Base-by-base conservation (phyloP, 495 filamentous ascomycete genomes). In the Hypoxylon fuscum region DNA sequence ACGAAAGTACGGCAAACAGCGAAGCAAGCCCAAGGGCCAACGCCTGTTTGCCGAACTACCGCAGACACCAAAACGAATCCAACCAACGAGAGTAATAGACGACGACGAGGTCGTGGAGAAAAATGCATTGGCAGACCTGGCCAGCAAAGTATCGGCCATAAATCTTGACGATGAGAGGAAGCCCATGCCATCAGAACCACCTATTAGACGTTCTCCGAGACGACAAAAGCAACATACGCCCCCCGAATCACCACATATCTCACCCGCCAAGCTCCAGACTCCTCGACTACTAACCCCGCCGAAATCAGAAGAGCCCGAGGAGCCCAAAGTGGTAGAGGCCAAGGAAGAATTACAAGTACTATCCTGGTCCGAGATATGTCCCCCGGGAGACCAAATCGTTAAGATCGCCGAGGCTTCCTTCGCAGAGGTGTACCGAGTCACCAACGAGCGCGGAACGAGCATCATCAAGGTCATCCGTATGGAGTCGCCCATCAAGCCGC, bases 331-430 rank as follows among this genome's bases (percentile, higher is more conserved):
- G 17, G 43, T 3, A 17, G 54, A 48, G 1, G 20, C 47, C 5
- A 50, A 49, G 10, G 40, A 59, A 11, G 68, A 55, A 40, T 59
- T 80, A 17, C 71, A 72, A 20, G 60, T 75, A 9, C 64, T 81
- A 20, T 71, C 73, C 12, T 89, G 85, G 85, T 55, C 75, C 48
- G 75, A 81, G 22, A 71, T 84, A 42, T 81, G 85, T 41, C 73
- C 77, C 3, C 55, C 72, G 1, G 72, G 76, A 27, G 79, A 83
- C 65, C 54, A 70, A 22, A 77, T 90, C 14, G 68, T 73, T 10
- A 90, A 90, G 68, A 88, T 90, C 56, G 87, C 87, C 12, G 87
- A 90, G 70, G 87, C 86, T 1, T 88, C 86, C 2, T 90, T 83
- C 60, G 84, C 85, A 15, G 87, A 90, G 69, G 85, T 90, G 8